These are phyloP conservation scores for Verticillium isaacii DNA, from an alignment of 2,329 filamentous ascomycete species.

Conservation along the genomic window DNA sequence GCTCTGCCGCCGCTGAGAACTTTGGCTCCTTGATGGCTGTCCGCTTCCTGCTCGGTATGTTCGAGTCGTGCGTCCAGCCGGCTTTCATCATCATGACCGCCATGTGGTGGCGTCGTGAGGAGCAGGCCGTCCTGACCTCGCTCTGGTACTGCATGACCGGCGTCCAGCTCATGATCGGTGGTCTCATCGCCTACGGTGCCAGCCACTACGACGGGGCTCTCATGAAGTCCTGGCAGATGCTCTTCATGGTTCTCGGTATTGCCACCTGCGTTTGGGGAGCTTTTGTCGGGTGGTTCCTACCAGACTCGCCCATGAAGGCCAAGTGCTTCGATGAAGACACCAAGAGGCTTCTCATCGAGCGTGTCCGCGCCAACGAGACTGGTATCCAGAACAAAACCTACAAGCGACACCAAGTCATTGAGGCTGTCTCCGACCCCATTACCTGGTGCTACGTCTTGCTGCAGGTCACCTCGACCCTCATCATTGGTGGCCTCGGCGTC, in stretches of 20 bases:
- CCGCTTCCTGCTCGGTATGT: constrained; percentile 37
- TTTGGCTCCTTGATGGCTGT: constrained; percentile 33
- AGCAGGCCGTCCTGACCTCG: constrained; percentile 22
- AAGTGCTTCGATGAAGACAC: constrained; percentile 40
- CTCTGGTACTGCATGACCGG: constrained; percentile 28
- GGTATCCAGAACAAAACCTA: constrained; percentile 9
- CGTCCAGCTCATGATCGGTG: constrained; percentile 31
- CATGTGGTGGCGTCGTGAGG: constrained; percentile 28
- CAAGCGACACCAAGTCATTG: neutral
- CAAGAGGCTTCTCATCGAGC: constrained; percentile 29
- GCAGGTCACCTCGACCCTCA: constrained; percentile 14
- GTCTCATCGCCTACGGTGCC: constrained; percentile 31
- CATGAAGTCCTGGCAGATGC: constrained; percentile 32
- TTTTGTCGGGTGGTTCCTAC: constrained; percentile 34
- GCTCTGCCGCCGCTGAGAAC: constrained; percentile 13
- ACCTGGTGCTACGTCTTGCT: constrained; percentile 1
- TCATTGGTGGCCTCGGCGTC: constrained; percentile 16
- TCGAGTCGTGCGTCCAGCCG: constrained; percentile 41
- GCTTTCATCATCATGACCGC: constrained; percentile 35
- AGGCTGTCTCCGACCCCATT: neutral
- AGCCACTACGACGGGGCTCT: constrained; percentile 22
- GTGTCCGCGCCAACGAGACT: constrained; percentile 30
- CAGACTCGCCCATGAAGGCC: constrained; percentile 46
- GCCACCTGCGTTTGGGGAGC: constrained; percentile 27
- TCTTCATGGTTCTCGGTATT: constrained; percentile 36